These are phyloP conservation scores for Ceratobasidium sp. DNA, from an alignment of 1,284 basidiomycete genomes.

Conservation along the genomic window DNA sequence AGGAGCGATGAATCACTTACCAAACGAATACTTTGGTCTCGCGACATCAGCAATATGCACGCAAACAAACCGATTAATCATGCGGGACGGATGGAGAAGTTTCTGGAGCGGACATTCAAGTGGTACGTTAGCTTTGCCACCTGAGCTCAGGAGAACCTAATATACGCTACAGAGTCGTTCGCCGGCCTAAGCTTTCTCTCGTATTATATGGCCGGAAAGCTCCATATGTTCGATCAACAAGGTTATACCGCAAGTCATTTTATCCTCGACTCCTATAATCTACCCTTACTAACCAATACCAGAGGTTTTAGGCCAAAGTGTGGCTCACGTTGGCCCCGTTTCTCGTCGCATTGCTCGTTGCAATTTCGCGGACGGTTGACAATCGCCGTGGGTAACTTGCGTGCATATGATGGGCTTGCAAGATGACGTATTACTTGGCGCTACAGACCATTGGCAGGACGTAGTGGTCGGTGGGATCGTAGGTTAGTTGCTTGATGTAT, in stretches of 20 bases:
- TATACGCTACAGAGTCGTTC: conserved; percentile 74
- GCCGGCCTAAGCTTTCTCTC: conserved; percentile 91
- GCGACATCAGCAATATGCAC: conserved; percentile 84
- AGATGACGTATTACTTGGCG: background rate
- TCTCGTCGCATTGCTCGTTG: conserved; percentile 83
- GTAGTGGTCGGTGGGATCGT: conserved; percentile 84
- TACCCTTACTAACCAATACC: background rate
- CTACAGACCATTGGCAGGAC: conserved; percentile 86
- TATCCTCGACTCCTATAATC: background rate
- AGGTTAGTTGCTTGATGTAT: conserved; percentile 57
- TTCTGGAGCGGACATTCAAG: conserved; percentile 95
- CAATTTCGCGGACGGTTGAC: conserved; percentile 90
- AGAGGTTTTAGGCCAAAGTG: conserved; percentile 67
- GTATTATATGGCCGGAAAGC: conserved; percentile 90
- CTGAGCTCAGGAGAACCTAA: background rate
- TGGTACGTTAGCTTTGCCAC: conserved; percentile 59
- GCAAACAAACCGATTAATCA: conserved; percentile 64
- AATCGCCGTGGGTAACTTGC: conserved; percentile 71
- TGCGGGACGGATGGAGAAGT: conserved; percentile 90
- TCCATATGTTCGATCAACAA: conserved; percentile 87
- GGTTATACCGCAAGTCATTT: conserved; percentile 69
- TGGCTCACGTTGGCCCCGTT: conserved; percentile 87
- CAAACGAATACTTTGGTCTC: conserved; percentile 66
- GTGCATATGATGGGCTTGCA: background rate
- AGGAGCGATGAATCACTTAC: conserved; percentile 70